A percentile compares a stretch with the other conserved stretches of the same genome.
These are phyloP conservation scores for Papiliotrema nemorosa DNA, from an alignment of 1,284 basidiomycete genomes.

Conservation along the genomic window DNA sequence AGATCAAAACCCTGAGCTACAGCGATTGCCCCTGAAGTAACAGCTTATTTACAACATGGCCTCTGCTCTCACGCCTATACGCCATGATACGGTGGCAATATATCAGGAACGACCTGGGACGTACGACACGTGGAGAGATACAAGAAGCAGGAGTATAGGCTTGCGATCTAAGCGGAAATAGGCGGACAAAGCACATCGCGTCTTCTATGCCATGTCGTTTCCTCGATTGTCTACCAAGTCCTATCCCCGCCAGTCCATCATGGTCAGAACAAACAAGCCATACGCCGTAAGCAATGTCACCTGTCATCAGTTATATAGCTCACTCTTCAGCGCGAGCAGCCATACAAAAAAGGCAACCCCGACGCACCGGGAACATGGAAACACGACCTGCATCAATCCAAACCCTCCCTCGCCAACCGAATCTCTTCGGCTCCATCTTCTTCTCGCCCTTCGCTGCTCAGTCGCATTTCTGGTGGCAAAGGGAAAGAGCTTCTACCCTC, in stretches of 20 bases:
- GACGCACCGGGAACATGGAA: conserved; percentile 36
- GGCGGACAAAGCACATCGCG: no score
- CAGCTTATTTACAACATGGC: no score
- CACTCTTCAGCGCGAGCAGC: conserved; percentile 7
- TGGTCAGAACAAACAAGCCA: conserved; percentile 20
- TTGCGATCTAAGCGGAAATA: no score
- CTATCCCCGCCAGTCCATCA: conserved; percentile 7
- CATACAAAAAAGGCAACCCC: conserved; percentile 18
- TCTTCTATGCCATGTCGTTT: no score
- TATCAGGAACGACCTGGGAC: no score
- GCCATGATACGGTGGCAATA: no score
- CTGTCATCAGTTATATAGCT: neutral
- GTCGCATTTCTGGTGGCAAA: conserved; percentile 22
- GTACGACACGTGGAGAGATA: no score
- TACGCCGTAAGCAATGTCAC: conserved; percentile 15
- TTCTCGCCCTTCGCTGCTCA: conserved; percentile 18
- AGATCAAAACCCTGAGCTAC: no score
- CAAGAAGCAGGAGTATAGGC: no score
- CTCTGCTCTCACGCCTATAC: no score
- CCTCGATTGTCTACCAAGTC: no score
- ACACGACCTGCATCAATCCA: conserved; percentile 37
- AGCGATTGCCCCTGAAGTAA: no score
- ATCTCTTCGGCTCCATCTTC: conserved; percentile 5
- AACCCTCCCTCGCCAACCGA: conserved; percentile 20
- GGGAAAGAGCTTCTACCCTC: conserved; percentile 35